A percentile compares a stretch with the other conserved stretches of the same genome.
These are phyloP conservation scores for Alternaria solani DNA, from an alignment of 2,329 filamentous ascomycete genomes.

Conservation along the genomic window DNA sequence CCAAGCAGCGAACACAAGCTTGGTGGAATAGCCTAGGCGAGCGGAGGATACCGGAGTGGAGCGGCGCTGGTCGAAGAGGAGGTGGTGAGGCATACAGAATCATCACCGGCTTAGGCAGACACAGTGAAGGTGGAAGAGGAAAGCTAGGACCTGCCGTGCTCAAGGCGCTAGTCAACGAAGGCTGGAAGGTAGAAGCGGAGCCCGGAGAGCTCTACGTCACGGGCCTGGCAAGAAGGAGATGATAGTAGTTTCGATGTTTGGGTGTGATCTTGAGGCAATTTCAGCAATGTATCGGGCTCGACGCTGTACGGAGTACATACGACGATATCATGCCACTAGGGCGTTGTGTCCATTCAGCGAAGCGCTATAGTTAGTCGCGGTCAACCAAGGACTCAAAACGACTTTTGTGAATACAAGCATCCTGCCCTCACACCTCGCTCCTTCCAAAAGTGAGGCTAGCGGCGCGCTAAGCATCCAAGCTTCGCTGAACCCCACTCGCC, in stretches of 20 bases:
- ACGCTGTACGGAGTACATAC: neutral
- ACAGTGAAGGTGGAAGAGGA: conserved; percentile 78
- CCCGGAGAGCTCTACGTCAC: conserved; percentile 75
- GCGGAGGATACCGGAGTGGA: conserved; percentile 58
- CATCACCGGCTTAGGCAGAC: conserved; percentile 81
- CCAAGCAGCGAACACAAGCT: conserved; percentile 67
- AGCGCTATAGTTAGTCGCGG: neutral
- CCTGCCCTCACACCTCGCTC: neutral
- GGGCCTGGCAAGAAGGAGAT: conserved; percentile 58
- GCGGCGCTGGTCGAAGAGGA: conserved; percentile 54
- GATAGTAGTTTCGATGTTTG: neutral
- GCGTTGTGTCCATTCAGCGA: neutral
- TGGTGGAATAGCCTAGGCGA: conserved; percentile 85
- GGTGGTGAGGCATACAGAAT: conserved; percentile 69
- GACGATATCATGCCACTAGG: neutral
- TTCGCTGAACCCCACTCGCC: conserved; percentile 15
- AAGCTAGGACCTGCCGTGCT: conserved; percentile 82
- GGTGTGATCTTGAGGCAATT: conserved; percentile 3
- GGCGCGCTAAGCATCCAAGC: conserved; percentile 14
- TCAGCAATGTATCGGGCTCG: neutral
- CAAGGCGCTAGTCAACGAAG: conserved; percentile 75
- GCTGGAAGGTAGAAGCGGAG: conserved; percentile 81
- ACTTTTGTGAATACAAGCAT: neutral
- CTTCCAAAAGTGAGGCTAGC: conserved; percentile 9
- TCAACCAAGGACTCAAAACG: neutral